phyloP scores from a whole-genome alignment of 1,139 yeast genomes.

The Sugiyamaella sp. region DNA sequence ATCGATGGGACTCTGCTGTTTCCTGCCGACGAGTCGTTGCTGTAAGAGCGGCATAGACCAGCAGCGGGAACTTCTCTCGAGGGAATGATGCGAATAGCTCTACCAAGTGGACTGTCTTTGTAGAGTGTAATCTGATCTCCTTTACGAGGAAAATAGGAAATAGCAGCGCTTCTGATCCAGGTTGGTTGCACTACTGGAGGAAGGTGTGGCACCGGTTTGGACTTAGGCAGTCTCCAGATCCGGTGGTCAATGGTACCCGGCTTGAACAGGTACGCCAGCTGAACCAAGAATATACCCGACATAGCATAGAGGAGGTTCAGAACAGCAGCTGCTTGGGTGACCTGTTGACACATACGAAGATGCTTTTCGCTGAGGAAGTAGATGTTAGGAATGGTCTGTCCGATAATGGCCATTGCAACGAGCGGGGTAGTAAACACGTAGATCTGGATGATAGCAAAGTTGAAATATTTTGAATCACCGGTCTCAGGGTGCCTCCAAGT shows the following conservation, averaged over 20 bases:
- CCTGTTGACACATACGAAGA: constrained; percentile 57
- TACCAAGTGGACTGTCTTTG: constrained; percentile 53
- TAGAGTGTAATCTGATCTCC: constrained; percentile 29
- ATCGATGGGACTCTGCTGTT: constrained; percentile 2
- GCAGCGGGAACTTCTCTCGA: constrained; percentile 15
- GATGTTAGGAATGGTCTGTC: constrained; percentile 64
- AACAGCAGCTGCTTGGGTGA: constrained; percentile 60
- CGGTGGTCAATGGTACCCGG: constrained; percentile 59
- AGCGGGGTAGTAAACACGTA: constrained; percentile 62
- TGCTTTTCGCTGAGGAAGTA: constrained; percentile 53
- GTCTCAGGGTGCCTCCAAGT: constrained; percentile 84
- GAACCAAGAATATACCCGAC: constrained; percentile 54
- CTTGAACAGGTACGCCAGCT: constrained; percentile 55
- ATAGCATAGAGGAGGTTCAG: constrained; percentile 59
- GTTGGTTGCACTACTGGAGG: constrained; percentile 68
- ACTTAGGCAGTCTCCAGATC: constrained; percentile 41
- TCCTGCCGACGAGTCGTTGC: not conserved
- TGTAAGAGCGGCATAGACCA: constrained; percentile 15
- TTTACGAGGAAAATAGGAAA: constrained; percentile 41
- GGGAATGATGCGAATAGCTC: constrained; percentile 37
- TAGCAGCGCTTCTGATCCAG: constrained; percentile 67
- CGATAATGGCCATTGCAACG: constrained; percentile 66
- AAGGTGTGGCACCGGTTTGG: constrained; percentile 24
- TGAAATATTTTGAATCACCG: constrained; percentile 59
- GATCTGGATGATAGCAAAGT: constrained; percentile 54